Evolutionary conservation across 331 rosid species (phyloP).

Genomic region (Stylosanthes scabra): DNA sequence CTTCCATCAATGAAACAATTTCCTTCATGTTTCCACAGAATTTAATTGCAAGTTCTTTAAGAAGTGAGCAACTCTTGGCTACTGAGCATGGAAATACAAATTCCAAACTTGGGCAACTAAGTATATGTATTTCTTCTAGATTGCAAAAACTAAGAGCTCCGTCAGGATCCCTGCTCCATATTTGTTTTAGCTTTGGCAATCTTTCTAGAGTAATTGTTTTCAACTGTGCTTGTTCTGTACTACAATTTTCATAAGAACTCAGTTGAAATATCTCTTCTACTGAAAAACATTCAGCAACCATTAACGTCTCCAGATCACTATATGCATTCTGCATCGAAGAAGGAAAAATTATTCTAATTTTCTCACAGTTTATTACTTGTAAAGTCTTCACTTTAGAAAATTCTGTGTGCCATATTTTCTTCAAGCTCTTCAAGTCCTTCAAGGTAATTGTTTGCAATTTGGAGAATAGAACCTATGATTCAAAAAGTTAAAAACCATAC

Average conservation of each 20-base stretch:
- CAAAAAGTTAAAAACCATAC: not conserved
- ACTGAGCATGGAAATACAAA: constrained; percentile 9
- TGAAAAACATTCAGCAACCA: not conserved
- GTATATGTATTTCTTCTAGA: not conserved
- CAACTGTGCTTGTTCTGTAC: not conserved
- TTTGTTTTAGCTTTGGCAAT: constrained; percentile 17
- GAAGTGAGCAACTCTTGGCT: not conserved
- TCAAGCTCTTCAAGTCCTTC: constrained; percentile 21
- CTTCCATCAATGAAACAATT: constrained; percentile 2
- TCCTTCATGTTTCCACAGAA: not conserved
- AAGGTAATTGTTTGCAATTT: constrained; percentile 18
- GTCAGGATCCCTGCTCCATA: constrained; percentile 35
- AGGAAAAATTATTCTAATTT: constrained; percentile 5
- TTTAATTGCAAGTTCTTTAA: not conserved
- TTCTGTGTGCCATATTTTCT: constrained; percentile 21
- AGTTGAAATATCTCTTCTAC: constrained; percentile 25
- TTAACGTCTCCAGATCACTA: not conserved
- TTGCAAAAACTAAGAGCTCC: not conserved
- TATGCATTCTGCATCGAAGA: not conserved
- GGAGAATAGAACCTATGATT: not conserved
- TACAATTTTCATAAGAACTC: not conserved
- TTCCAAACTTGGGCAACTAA: not conserved
- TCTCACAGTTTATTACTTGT: not conserved
- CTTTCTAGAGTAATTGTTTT: not conserved
- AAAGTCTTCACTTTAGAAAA: not conserved